Conservation (phyloP, 176 grass and related monocot genomes). For the Tuctoria greenei region DNA sequence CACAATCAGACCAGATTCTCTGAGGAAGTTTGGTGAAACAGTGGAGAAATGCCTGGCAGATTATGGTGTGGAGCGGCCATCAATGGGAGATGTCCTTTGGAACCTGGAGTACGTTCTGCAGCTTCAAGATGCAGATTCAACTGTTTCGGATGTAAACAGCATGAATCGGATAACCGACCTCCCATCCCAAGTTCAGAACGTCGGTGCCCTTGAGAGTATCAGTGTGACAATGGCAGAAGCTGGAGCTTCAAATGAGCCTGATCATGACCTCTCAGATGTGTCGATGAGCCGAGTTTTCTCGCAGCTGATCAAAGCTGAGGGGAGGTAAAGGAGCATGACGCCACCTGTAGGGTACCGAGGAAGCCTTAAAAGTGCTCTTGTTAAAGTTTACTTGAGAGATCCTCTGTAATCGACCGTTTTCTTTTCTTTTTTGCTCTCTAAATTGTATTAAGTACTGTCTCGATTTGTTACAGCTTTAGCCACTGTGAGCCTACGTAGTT, state of each 20-base stretch:
- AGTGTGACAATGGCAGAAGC: conserved; percentile 55
- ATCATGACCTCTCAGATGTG: conserved; percentile 61
- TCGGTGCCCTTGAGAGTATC: conserved; percentile 38
- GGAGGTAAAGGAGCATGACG: conserved; percentile 45
- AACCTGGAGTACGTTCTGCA: conserved; percentile 87
- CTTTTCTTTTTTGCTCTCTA: conserved; percentile 18
- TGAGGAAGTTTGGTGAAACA: conserved; percentile 87
- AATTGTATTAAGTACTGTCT: conserved; percentile 34
- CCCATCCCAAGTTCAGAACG: conserved; percentile 51
- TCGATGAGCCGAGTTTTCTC: conserved; percentile 93
- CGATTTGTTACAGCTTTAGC: conserved; percentile 26
- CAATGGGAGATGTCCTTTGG: conserved; percentile 91
- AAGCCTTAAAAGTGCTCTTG: conserved; percentile 35
- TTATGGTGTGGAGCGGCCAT: conserved; percentile 75
- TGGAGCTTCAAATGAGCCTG: conserved; percentile 39
- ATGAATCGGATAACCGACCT: conserved; percentile 74
- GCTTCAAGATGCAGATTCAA: conserved; percentile 67
- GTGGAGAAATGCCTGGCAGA: conserved; percentile 91
- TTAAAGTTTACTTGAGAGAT: conserved; percentile 38
- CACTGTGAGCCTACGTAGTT: not conserved
- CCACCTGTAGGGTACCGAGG: conserved; percentile 32
- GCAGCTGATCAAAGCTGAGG: conserved; percentile 89
- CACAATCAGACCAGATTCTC: conserved; percentile 70
- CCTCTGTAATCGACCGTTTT: conserved; percentile 37
- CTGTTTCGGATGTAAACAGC: conserved; percentile 68